Evolutionary conservation across 2,329 filamentous ascomycete genomes (phyloP).

Genomic region (Aspergillus brunneoviolaceus): DNA sequence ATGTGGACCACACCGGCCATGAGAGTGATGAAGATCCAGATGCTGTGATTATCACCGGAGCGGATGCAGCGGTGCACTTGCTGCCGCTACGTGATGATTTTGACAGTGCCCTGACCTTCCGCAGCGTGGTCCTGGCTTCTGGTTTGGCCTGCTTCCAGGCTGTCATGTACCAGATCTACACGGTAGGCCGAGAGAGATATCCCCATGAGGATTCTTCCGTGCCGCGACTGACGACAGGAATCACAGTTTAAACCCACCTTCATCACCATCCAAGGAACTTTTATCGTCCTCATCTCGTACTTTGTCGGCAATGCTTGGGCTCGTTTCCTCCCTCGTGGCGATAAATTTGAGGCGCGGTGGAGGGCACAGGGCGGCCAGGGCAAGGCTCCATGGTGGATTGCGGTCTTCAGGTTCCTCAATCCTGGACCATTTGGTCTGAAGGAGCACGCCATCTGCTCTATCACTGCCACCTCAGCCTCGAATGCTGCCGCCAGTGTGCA

Average conservation of each 20-base stretch:
- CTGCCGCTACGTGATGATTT: conserved; percentile 55
- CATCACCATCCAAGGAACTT: conserved; percentile 43
- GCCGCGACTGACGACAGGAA: conserved; percentile 6
- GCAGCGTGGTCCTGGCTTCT: conserved; percentile 53
- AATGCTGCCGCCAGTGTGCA: conserved; percentile 44
- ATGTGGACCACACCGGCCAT: neutral
- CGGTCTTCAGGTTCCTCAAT: conserved; percentile 50
- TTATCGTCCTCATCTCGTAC: conserved; percentile 59
- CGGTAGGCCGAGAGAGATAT: conserved; percentile 33
- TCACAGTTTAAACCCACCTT: conserved; percentile 4
- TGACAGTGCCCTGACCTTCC: conserved; percentile 55
- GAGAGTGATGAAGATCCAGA: conserved; percentile 21
- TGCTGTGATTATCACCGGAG: conserved; percentile 53
- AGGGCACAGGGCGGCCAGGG: neutral
- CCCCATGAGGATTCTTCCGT: neutral
- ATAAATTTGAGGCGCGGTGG: conserved; percentile 41
- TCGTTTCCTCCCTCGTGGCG: conserved; percentile 52
- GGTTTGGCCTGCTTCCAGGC: conserved; percentile 54
- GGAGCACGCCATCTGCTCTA: conserved; percentile 56
- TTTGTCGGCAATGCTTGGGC: conserved; percentile 55
- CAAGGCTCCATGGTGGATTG: conserved; percentile 31
- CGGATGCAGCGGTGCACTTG: conserved; percentile 52
- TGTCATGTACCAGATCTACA: conserved; percentile 58
- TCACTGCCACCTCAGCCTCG: conserved; percentile 56
- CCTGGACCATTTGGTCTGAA: conserved; percentile 55